Evolutionary conservation across 257 asterid genomes (phyloP), one percentile per base, ranked within the genome.

Genomic region (Nicotiana attenuata): DNA sequence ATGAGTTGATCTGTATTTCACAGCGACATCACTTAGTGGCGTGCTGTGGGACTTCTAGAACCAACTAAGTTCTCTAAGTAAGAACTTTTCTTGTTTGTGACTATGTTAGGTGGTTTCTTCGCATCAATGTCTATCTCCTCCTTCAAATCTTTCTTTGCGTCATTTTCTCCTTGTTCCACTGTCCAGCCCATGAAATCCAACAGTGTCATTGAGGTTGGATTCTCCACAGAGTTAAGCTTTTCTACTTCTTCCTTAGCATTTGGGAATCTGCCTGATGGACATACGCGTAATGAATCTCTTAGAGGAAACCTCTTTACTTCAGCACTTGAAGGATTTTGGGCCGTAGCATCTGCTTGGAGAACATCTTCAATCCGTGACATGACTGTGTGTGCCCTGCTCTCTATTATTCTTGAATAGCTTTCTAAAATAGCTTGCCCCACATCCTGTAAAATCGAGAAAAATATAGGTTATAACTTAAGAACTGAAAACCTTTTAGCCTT

Each of bases 341-440:
- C 93, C 3, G 82, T 71, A 53, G 90, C 45, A 83, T 95, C 98
- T 1, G 92, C 97, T 5, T 88, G 91, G 87, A 93, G 89, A 2
- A 95, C 99, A 53, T 95, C 97, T 26, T 95, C 97, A 85, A 95
- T 90, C 83, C 98, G 83, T 45, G 99, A 92, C 83, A 93, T 77
- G 17, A 95, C 98, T 6, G 93, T 95, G 85, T 84, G 92, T 20
- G 98, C 99, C 75, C 92, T 76, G 63, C 94, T 95, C 80, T 95
- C 99, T 60, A 95, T 83, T 55, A 92, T 92, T 87, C 99, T 89
- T 52, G 99, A 95, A 84, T 95, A 95, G 92, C 99, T 95, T 82
- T 95, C 99, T 47, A 93, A 85, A 81, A 95, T 83, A 17, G 98
- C 97, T 0, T 90, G 99, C 76, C 99, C 99, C 81, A 95, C 97